Base-by-base conservation (phyloP, 345 rosid genomes). In the Rhizophora mangle region DNA sequence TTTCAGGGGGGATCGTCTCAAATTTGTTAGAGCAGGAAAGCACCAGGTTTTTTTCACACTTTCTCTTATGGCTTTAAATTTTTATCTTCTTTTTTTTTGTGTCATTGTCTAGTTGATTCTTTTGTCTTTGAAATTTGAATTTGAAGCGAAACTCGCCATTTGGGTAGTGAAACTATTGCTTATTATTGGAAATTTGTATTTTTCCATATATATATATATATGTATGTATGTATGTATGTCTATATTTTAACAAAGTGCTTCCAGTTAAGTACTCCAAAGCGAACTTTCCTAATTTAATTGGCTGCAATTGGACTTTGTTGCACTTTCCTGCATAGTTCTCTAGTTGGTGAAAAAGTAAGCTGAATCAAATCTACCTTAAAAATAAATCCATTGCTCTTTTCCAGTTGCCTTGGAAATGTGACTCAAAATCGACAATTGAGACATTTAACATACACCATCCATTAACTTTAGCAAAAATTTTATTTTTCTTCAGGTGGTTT, bases 1-100 rank as follows among this genome's bases (percentile, higher is more conserved):
- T 75, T 78, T 57, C 83, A 93, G 98, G 71, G 86, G 88, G 30
- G 98, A 93, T 76, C 88, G 86, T 63, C 82, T 90, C 81, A 91
- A 86, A 71, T 82, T 86, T 79, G 87, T 89, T 60, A 89, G 83
- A 77, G 98, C 98, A 64, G 98, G 97, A 70, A 87, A 86, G 74
- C 98, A 91, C 79, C 92, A 93, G 98, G 98, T 93, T 62, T 64
- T 64, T 64, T 53, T 34, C 59, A 55, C 67, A 30, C 66, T 54
- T 67, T 70, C 68, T 73, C 39, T 2, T 39, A 2, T 56, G 56
- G 13, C 61, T 60, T 66, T 65, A 56, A 67, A 26, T 24, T 6
- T 46, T 34, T 34, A 5, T 56, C 30, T 56, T 24, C 11, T 3
- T 10, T 37, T 67, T 16, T 26, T 63, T 16, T 27, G 2, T n/a